Conservation (phyloP, 2,329 filamentous ascomycete species). For the Talaromyces verruculosus region DNA sequence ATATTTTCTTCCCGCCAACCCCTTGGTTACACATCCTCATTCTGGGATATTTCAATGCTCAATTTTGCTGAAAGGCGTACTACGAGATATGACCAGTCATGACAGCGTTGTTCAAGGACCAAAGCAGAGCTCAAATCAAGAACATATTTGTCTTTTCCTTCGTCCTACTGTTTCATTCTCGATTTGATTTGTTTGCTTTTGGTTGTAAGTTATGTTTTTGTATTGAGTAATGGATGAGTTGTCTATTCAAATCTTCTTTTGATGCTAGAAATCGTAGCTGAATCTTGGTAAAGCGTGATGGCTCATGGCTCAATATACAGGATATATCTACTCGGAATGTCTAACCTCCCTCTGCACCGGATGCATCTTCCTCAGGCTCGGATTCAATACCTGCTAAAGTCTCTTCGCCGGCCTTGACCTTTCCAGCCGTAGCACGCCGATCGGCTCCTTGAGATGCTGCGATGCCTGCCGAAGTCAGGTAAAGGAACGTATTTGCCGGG, state of each 20-base stretch:
- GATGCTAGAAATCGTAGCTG: neutral
- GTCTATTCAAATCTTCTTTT: conserved; percentile 2
- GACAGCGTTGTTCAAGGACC: conserved; percentile 1
- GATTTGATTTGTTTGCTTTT: conserved; percentile 17
- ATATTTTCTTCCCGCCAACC: neutral
- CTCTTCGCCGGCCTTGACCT: conserved; percentile 10
- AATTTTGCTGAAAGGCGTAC: conserved; percentile 1
- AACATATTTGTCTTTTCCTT: conserved; percentile 11
- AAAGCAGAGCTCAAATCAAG: conserved; percentile 7
- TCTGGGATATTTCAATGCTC: conserved; percentile 3
- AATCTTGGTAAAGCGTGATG: neutral
- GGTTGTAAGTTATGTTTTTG: conserved; percentile 7
- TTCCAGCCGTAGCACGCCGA: conserved; percentile 20
- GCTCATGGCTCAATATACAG: neutral
- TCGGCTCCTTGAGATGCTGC: conserved; percentile 52
- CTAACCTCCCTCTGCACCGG: conserved; percentile 19
- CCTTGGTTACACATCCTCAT: neutral
- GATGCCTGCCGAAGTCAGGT: conserved; percentile 69
- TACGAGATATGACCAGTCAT: conserved; percentile 5
- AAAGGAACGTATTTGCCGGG: conserved; percentile 69
- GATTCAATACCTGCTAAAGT: conserved; percentile 28
- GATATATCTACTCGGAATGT: neutral
- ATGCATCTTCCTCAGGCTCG: conserved; percentile 33
- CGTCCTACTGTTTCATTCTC: conserved; percentile 1
- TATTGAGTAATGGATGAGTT: conserved; percentile 11